Conservation (phyloP, 2,329 filamentous ascomycete genomes). For the Trichoderma sp. region DNA sequence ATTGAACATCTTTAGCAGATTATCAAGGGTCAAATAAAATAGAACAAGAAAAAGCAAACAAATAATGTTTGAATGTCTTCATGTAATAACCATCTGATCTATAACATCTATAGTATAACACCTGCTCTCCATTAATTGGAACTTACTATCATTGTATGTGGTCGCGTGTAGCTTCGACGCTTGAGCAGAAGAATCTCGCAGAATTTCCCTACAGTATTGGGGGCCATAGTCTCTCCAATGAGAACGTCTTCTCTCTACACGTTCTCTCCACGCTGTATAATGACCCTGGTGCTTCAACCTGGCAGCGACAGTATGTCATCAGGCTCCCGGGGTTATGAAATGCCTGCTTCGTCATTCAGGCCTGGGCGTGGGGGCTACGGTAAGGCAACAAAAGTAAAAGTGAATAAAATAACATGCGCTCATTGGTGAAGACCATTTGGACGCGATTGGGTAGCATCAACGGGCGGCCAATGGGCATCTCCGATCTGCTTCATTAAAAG, state of each 20-base stretch:
- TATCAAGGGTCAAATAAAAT: too few relatives aligned
- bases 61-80: not conserved
- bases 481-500: not conserved
- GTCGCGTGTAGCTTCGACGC: not conserved
- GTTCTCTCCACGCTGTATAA: not conserved
- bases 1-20: too few relatives aligned
- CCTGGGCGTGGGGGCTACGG: not conserved
- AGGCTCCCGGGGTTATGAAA: not conserved
- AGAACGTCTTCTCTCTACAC: not conserved
- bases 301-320: not conserved
- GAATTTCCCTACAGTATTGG: not conserved
- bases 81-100: not conserved
- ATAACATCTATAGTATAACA: not conserved
- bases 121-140: not conserved
- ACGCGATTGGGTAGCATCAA: not conserved
- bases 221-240: not conserved
- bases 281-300: not conserved
- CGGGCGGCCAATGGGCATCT: not conserved
- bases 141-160: not conserved
- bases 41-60: too few relatives aligned
- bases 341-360: not conserved
- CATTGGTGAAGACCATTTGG: not conserved
- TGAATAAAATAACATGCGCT: not conserved
- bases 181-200: not conserved
- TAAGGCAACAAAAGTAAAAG: not conserved